Conservation (phyloP, 164 flowering plant genomes). For the Macadamia integrifolia region DNA sequence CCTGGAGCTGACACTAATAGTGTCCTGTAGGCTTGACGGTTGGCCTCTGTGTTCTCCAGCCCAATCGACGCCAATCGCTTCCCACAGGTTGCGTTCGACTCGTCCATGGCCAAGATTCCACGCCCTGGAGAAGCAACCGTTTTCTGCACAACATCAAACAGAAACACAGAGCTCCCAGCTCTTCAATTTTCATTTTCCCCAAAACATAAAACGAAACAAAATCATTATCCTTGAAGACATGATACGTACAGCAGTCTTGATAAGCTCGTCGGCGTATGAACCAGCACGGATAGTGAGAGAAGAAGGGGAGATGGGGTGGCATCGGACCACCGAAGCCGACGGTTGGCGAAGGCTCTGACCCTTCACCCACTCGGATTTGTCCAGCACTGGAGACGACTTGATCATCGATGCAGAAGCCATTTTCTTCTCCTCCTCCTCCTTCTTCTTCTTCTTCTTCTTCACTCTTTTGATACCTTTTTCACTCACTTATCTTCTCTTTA, state of each 20-base stretch:
- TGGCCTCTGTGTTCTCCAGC: neutral
- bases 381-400: conserved; percentile 26
- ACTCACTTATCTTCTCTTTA: neutral
- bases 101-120: conserved; percentile 2
- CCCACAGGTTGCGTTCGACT: conserved; percentile 1
- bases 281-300: conserved; percentile 24
- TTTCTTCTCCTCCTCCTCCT: too few species aligned
- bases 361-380: conserved; percentile 27
- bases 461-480: too few species aligned
- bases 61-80: neutral
- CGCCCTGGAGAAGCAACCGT: neutral
- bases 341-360: conserved; percentile 26
- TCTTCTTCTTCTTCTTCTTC: too few species aligned
- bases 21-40: neutral
- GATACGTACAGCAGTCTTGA: conserved; percentile 38
- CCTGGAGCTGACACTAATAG: neutral
- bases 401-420: conserved; percentile 35
- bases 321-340: conserved; percentile 9
- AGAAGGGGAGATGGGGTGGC: conserved; percentile 15
- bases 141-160: neutral
- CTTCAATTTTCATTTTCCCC: neutral
- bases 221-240: neutral
- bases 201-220: neutral
- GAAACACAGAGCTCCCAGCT: neutral
- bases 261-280: conserved; percentile 37